phyloP scores from a whole-genome alignment of 1,284 basidiomycete genomes.

The Dichomitus squalens region DNA sequence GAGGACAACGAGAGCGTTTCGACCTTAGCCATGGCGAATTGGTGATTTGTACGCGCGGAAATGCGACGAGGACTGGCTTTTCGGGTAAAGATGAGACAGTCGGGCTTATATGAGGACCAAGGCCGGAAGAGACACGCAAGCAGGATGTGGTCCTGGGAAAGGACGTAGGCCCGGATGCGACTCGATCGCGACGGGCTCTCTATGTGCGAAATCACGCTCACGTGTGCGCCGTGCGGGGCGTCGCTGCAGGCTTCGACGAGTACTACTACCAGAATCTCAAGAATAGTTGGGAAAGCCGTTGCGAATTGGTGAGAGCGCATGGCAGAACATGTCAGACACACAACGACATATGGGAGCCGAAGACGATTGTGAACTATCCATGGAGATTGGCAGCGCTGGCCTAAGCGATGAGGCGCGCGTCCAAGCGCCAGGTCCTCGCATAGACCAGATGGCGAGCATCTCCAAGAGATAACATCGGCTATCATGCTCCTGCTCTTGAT shows the following conservation, averaged over 20 bases:
- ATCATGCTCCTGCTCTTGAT: too few relatives aligned
- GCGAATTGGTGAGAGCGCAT: too few relatives aligned
- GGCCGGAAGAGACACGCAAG: conserved; percentile 9
- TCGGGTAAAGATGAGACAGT: background rate
- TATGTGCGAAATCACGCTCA: conserved; percentile 20
- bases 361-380: too few relatives aligned
- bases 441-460: too few relatives aligned
- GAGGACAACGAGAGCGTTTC: conserved; percentile 41
- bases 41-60: background rate
- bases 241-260: background rate
- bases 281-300: too few relatives aligned
- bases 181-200: conserved; percentile 5
- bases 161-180: background rate
- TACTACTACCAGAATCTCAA: too few relatives aligned
- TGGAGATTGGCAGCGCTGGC: too few relatives aligned
- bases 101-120: background rate
- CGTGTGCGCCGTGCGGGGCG: conserved; percentile 11
- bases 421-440: too few relatives aligned
- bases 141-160: conserved; percentile 15
- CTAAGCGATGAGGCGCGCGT: too few relatives aligned
- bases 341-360: too few relatives aligned
- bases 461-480: too few relatives aligned
- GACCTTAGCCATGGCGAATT: conserved; percentile 18
- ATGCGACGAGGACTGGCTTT: background rate
- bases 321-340: too few relatives aligned